phyloP scores from a whole-genome alignment of 164 flowering plant species.

The Vitis rotundifolia region DNA sequence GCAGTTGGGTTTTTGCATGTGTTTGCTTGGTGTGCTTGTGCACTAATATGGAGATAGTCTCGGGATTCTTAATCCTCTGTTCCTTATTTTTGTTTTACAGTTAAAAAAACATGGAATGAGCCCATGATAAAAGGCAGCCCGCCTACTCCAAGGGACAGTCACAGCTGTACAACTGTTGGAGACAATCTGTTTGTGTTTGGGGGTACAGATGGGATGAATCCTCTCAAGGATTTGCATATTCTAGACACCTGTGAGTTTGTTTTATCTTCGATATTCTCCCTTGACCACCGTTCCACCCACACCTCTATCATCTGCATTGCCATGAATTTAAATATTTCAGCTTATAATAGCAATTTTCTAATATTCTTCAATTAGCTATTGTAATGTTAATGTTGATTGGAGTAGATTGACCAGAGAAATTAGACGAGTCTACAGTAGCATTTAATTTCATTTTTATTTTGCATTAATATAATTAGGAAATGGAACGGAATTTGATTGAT shows the following conservation, averaged over 20 bases:
- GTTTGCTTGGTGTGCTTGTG: background rate
- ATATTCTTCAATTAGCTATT: background rate
- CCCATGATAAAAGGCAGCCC: constrained; percentile 75
- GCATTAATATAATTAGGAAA: too few relatives aligned
- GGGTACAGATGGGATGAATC: constrained; percentile 90
- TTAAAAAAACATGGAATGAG: constrained; percentile 70
- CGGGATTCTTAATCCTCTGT: constrained; percentile 7
- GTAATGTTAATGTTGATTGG: background rate
- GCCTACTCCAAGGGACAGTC: constrained; percentile 92
- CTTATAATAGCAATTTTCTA: background rate
- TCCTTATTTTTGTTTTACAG: constrained; percentile 36
- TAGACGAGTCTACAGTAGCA: background rate
- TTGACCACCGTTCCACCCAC: background rate
- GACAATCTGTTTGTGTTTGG: constrained; percentile 90
- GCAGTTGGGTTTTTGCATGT: background rate
- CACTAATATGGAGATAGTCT: background rate
- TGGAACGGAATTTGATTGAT: too few relatives aligned
- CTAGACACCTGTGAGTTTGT: constrained; percentile 75
- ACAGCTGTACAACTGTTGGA: constrained; percentile 84
- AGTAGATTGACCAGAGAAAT: too few relatives aligned
- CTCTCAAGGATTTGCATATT: constrained; percentile 83
- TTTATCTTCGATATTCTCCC: background rate
- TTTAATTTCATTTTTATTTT: background rate
- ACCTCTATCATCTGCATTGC: background rate
- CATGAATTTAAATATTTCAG: background rate